A percentile compares a stretch with the other conserved stretches of the same genome.
Evolutionary conservation across 2,329 filamentous ascomycete species (phyloP).

Genomic region (Bretziella fagacearum): DNA sequence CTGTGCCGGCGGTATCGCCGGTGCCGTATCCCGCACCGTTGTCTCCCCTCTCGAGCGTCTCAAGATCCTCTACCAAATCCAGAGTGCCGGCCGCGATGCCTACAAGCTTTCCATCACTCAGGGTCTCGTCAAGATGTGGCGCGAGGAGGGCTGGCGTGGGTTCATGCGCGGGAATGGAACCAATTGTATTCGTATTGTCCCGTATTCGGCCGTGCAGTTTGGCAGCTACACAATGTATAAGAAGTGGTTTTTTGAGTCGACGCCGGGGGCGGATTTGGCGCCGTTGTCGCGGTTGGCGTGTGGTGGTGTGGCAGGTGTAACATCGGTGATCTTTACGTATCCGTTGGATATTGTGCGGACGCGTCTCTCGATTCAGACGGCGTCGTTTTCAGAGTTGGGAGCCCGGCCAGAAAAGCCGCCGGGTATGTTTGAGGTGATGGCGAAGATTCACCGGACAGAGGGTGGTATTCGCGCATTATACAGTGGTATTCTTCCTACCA

Average conservation of each 20-base stretch:
- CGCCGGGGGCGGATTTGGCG: constrained; percentile 55
- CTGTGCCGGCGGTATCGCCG: constrained; percentile 81
- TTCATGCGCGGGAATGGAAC: constrained; percentile 98
- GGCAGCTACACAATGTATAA: constrained; percentile 98
- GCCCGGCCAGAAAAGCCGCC: constrained; percentile 51
- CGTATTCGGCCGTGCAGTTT: constrained; percentile 96
- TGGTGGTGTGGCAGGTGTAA: constrained; percentile 82
- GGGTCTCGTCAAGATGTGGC: constrained; percentile 87
- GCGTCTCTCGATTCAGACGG: constrained; percentile 87
- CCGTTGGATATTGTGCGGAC: constrained; percentile 96
- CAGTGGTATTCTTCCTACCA: constrained; percentile 80
- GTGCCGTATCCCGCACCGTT: constrained; percentile 92
- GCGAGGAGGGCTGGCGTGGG: constrained; percentile 87
- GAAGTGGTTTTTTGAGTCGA: constrained; percentile 60
- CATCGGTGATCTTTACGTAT: constrained; percentile 88
- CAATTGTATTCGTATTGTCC: constrained; percentile 95
- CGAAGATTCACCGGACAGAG: constrained; percentile 75
- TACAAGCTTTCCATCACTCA: constrained; percentile 86
- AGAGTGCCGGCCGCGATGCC: constrained; percentile 75
- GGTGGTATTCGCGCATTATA: constrained; percentile 78
- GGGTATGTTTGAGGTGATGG: constrained; percentile 80
- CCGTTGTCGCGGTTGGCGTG: constrained; percentile 68
- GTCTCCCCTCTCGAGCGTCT: constrained; percentile 90
- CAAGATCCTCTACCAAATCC: constrained; percentile 95
- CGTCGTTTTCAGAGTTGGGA: constrained; percentile 72